phyloP scores from a whole-genome alignment of 1,284 basidiomycete genomes.

The Veloboletus limbatus region DNA sequence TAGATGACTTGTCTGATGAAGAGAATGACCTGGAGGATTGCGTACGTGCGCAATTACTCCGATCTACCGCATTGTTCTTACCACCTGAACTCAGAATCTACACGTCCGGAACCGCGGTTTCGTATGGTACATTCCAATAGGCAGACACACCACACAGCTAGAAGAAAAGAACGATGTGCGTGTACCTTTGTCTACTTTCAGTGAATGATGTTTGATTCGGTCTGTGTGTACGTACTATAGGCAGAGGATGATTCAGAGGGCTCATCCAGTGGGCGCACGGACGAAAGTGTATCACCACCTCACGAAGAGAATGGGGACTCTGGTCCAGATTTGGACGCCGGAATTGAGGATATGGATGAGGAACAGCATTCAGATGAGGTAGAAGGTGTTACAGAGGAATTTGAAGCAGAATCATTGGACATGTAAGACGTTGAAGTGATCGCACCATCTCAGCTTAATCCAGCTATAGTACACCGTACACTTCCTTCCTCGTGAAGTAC shows the following conservation, averaged over 20 bases:
- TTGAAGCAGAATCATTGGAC: slow-evolving; percentile 32
- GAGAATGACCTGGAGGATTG: slow-evolving; percentile 75
- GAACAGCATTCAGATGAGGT: slow-evolving; percentile 36
- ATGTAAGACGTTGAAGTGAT: slow-evolving; percentile 7
- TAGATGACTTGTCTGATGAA: slow-evolving; percentile 83
- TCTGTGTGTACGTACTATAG: slow-evolving; percentile 26
- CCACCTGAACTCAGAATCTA: slow-evolving; percentile 42
- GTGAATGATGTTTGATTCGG: slow-evolving; percentile 1
- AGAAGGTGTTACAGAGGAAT: slow-evolving; percentile 29
- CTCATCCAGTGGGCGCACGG: slow-evolving; percentile 35
- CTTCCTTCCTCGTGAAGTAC: not conserved
- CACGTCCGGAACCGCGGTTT: slow-evolving; percentile 64
- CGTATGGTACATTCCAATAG: slow-evolving; percentile 68
- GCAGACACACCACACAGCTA: slow-evolving; percentile 64
- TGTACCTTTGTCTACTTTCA: slow-evolving; percentile 9
- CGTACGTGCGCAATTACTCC: slow-evolving; percentile 38
- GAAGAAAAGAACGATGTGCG: slow-evolving; percentile 82
- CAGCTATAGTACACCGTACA: not conserved
- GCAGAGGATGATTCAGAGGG: slow-evolving; percentile 44
- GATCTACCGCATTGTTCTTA: not conserved
- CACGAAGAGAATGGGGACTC: slow-evolving; percentile 57
- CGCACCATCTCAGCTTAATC: not conserved
- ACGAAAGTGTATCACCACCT: slow-evolving; percentile 45
- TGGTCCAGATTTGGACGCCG: slow-evolving; percentile 61
- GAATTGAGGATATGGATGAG: slow-evolving; percentile 72